Percentiles rank a stretch among this genome's conserved stretches.
phyloP scores from a whole-genome alignment of 208 protist species.

The Giardia muris region DNA sequence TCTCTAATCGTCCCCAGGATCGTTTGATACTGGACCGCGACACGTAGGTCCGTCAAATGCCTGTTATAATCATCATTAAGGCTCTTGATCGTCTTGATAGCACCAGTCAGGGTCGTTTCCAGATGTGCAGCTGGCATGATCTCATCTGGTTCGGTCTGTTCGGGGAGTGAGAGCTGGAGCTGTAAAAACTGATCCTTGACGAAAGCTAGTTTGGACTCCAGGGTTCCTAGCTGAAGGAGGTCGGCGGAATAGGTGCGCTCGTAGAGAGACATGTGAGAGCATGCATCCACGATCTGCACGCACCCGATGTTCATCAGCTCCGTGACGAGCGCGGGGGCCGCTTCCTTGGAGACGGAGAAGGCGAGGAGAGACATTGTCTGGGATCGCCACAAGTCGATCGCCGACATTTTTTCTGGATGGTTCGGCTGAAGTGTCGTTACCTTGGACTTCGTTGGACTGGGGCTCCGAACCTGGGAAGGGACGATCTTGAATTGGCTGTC shows the following conservation, averaged over 20 bases:
- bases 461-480: not conserved
- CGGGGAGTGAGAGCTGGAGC: not conserved
- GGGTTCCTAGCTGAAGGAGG: not conserved
- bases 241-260: not conserved
- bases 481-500: not conserved
- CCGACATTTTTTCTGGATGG: slow-evolving; percentile 14
- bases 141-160: not conserved
- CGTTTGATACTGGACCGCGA: not conserved
- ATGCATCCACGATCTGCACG: not conserved
- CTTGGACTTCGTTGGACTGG: not conserved
- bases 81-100: not conserved
- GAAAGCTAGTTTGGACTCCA: not conserved
- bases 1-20: not conserved
- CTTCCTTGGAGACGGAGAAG: not conserved
- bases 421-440: not conserved
- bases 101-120: not conserved
- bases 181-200: not conserved
- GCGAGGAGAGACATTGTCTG: not conserved
- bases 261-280: not conserved
- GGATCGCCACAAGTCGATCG: slow-evolving; percentile 14
- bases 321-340: not conserved
- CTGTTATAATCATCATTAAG: not conserved
- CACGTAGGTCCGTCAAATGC: not conserved
- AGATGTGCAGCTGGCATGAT: not conserved
- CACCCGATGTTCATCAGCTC: not conserved